Evolutionary conservation across 495 filamentous ascomycete genomes (phyloP).

Genomic region (Niebla homalea): DNA sequence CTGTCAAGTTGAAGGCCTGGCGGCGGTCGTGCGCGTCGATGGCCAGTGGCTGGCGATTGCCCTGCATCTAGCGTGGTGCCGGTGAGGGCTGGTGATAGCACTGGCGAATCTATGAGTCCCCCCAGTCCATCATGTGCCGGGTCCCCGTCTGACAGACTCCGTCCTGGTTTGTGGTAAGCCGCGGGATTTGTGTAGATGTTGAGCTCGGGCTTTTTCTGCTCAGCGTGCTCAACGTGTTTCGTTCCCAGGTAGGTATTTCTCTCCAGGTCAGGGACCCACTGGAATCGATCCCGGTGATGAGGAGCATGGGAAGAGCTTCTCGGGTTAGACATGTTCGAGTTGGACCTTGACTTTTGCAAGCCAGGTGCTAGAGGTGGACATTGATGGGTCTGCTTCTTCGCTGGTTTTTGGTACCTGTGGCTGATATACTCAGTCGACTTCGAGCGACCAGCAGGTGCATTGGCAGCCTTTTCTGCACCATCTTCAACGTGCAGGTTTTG

Average conservation of each 20-base stretch:
- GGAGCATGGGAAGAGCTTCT: slow-evolving; percentile 6
- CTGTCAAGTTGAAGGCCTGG: slow-evolving; percentile 12
- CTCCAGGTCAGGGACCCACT: slow-evolving; percentile 19
- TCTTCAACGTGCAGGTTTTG: slow-evolving; percentile 16
- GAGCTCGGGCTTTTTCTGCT: slow-evolving; percentile 4
- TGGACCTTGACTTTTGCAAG: slow-evolving; percentile 8
- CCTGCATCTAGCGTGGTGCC: slow-evolving; percentile 3
- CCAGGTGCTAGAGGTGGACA: neutral
- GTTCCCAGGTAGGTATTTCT: slow-evolving; percentile 5
- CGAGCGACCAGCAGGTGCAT: slow-evolving; percentile 11
- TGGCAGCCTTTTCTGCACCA: slow-evolving; percentile 7
- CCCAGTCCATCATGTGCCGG: slow-evolving; percentile 17
- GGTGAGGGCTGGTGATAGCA: slow-evolving; percentile 7
- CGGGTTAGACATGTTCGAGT: slow-evolving; percentile 3
- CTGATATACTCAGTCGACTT: slow-evolving; percentile 18
- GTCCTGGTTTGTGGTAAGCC: slow-evolving; percentile 13
- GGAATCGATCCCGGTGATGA: slow-evolving; percentile 12
- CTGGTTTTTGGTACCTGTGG: slow-evolving; percentile 14
- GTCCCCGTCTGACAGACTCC: neutral
- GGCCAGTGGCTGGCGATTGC: neutral
- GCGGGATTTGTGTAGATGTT: slow-evolving; percentile 19
- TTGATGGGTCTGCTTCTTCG: slow-evolving; percentile 1
- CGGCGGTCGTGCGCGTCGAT: slow-evolving; percentile 13
- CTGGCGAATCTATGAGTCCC: slow-evolving; percentile 9
- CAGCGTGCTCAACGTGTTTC: slow-evolving; percentile 10